Conservation (phyloP, 345 rosid species). For the Geranium rotundifolium region DNA sequence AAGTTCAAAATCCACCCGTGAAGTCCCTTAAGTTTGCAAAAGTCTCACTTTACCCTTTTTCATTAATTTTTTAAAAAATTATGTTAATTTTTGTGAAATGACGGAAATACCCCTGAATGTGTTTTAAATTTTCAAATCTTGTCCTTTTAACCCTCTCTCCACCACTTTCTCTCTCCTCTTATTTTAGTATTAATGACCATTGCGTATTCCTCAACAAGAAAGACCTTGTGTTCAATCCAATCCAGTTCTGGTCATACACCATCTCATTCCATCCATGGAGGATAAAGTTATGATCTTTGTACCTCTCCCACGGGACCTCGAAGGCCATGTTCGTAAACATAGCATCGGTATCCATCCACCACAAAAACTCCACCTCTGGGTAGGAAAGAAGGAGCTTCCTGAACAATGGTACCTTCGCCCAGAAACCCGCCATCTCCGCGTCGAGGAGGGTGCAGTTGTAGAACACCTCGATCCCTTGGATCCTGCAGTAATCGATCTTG, state of each 20-base stretch:
- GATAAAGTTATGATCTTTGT: conserved; percentile 36
- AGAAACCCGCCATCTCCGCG: conserved; percentile 53
- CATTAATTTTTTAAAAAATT: too few relatives aligned
- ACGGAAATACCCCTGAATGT: too few relatives aligned
- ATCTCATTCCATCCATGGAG: conserved; percentile 64
- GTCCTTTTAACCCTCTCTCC: too few relatives aligned
- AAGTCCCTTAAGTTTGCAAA: too few relatives aligned
- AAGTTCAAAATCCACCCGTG: too few relatives aligned
- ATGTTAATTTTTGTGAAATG: too few relatives aligned
- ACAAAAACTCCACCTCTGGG: conserved; percentile 50
- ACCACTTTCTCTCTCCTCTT: too few relatives aligned
- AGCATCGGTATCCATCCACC: conserved; percentile 68
- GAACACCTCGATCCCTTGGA: conserved; percentile 44
- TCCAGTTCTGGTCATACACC: conserved; percentile 55
- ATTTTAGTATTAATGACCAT: too few relatives aligned
- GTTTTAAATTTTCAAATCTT: too few relatives aligned
- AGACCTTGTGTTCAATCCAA: conserved; percentile 52
- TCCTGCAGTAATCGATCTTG: conserved; percentile 49
- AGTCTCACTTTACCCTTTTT: too few relatives aligned
- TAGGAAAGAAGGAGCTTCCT: conserved; percentile 41
- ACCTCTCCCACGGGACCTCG: conserved; percentile 55
- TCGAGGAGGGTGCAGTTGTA: conserved; percentile 47
- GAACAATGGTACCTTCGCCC: conserved; percentile 53
- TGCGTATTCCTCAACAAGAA: conserved; percentile 43
- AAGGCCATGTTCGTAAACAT: conserved; percentile 60